Evolutionary conservation across 768 basidiomycete genomes (phyloP).

Genomic region (Strobilomyces dryophilus): DNA sequence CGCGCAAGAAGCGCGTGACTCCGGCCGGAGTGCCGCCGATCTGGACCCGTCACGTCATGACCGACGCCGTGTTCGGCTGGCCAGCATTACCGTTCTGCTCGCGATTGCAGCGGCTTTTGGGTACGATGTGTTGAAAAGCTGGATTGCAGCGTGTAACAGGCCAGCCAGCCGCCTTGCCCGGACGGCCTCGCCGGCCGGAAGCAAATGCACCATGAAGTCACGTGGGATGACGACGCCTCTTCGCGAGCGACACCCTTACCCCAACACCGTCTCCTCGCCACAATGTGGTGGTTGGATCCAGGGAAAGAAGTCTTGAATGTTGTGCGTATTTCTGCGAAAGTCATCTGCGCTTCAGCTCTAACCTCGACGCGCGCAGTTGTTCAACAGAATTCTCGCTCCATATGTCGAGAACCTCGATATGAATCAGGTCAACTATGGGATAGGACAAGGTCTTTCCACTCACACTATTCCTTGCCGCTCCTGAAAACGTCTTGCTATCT

Average conservation of each 20-base stretch:
- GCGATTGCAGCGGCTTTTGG: no score
- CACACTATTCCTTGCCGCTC: background rate
- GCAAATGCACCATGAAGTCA: slow-evolving; percentile 11
- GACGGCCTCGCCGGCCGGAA: background rate
- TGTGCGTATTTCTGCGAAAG: slow-evolving; percentile 33
- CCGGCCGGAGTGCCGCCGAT: background rate
- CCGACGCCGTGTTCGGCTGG: no score
- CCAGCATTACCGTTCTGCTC: no score
- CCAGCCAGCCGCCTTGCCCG: background rate
- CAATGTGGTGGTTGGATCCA: slow-evolving; percentile 87
- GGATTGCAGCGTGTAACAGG: no score
- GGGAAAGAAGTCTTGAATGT: slow-evolving; percentile 81
- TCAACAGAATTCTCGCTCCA: slow-evolving; percentile 89
- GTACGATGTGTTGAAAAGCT: no score
- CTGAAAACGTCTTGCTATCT: slow-evolving; percentile 5
- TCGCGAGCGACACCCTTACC: slow-evolving; percentile 3
- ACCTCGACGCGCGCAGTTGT: slow-evolving; percentile 42
- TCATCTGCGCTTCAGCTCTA: background rate
- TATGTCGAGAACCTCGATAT: slow-evolving; percentile 97
- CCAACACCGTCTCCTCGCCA: slow-evolving; percentile 15
- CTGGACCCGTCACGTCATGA: no score
- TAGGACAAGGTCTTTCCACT: slow-evolving; percentile 63
- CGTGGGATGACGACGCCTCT: slow-evolving; percentile 30
- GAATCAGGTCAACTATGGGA: slow-evolving; percentile 91
- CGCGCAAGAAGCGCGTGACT: slow-evolving; percentile 10